Evolutionary conservation across 257 asterid genomes (phyloP).

Genomic region (Solanum bulbocastanum): DNA sequence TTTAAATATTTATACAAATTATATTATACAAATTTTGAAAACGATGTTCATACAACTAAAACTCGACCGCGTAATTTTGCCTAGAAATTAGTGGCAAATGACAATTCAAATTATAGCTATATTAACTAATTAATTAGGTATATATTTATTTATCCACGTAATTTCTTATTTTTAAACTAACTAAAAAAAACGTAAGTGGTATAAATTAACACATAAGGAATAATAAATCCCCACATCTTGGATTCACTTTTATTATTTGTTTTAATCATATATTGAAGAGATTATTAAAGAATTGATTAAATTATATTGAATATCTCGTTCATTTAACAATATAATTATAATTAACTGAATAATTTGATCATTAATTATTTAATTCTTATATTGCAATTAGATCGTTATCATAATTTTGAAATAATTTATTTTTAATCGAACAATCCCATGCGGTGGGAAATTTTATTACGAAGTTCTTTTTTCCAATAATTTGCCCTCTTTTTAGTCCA

Average conservation of each 20-base stretch:
- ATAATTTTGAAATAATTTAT: background rate
- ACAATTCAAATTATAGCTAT: too few relatives aligned
- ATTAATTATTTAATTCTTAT: background rate
- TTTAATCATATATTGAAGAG: background rate
- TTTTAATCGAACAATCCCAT: background rate
- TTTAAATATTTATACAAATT: too few relatives aligned
- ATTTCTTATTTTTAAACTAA: too few relatives aligned
- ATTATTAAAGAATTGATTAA: background rate
- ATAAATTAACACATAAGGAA: too few relatives aligned
- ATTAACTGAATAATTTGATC: background rate
- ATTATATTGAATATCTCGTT: background rate
- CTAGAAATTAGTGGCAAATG: too few relatives aligned
- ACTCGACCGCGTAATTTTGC: too few relatives aligned
- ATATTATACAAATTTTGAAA: too few relatives aligned
- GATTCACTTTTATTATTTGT: background rate
- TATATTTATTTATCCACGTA: too few relatives aligned
- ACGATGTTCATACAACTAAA: too few relatives aligned
- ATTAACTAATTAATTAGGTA: too few relatives aligned
- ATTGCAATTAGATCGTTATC: background rate
- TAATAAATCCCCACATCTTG: background rate
- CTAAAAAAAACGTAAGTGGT: too few relatives aligned
- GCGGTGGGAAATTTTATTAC: background rate
- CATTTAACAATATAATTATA: background rate
- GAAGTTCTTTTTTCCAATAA: background rate
- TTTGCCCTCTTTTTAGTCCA: background rate